Base-by-base conservation (phyloP, 495 filamentous ascomycete genomes). In the Geopyxis carbonaria region DNA sequence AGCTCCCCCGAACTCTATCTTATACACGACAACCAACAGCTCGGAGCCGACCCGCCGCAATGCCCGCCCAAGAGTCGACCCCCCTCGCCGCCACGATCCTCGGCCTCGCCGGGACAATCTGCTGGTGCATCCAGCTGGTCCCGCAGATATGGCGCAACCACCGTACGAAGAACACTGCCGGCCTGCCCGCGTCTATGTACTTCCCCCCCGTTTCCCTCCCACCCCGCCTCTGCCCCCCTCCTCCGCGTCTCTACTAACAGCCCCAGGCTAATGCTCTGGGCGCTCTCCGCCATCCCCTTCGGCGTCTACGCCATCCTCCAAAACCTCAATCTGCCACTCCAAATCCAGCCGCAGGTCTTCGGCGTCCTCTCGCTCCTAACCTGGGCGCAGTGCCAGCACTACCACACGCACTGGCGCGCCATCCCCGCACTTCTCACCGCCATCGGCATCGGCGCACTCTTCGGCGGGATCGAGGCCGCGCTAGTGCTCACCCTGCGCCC, bases 321-420 rank as follows among this genome's bases (percentile, higher is more conserved):
- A 63, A 63, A 75, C 43, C 79, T 85, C 59, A 85, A 83, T 53
- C 64, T 80, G 25, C 75, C 78, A 0, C 56, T 84, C 10, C 77
- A 83, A 41, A 64, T 82, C 6, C 79, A 85, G 57, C 75, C 79
- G 5, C 78, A 83, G 49, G 60, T 69, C 2, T 82, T 84, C 46
- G 67, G 71, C 44, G 56, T 61, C 9, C 66, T 83, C 11, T 70
- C 73, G 18, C 58, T 81, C 2, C 57, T 82, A 5, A 67, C 65
- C 36, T 84, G 74, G 76, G 67, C 62, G 0, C 79, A 84, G 18
- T 84, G 82, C 45, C 59, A 67, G 15, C 62, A 68, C 70, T 79
- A 60, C 43, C 15, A 13, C 9, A 10, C 21, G 32, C 21, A 0
- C 13, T 13, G 10, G 32, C 28, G 24, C 1, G 13, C 25, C 25